Evolutionary conservation across 495 filamentous ascomycete genomes (phyloP).

Genomic region (Xylaria acuta): DNA sequence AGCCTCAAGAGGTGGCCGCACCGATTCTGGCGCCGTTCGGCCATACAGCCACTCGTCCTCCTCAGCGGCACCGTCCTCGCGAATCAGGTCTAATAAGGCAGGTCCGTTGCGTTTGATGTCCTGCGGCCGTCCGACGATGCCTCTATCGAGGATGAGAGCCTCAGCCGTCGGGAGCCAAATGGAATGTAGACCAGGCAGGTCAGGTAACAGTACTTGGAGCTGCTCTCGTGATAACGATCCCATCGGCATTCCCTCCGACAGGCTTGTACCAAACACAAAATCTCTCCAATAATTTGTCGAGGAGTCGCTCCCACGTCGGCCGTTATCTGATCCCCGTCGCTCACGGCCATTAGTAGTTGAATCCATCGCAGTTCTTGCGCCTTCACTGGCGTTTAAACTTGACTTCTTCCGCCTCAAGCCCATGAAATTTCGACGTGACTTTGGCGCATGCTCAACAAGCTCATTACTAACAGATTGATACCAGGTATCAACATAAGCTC

Average conservation of each 20-base stretch:
- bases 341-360: slow-evolving; percentile 28
- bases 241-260: slow-evolving; percentile 62
- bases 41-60: slow-evolving; percentile 62
- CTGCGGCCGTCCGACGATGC: slow-evolving; percentile 56
- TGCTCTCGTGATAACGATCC: slow-evolving; percentile 53
- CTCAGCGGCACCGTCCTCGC: slow-evolving; percentile 56
- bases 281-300: slow-evolving; percentile 48
- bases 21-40: slow-evolving; percentile 48
- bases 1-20: slow-evolving; percentile 53
- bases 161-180: slow-evolving; percentile 62
- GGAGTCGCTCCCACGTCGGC: slow-evolving; percentile 40
- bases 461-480: slow-evolving; percentile 54
- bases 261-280: slow-evolving; percentile 57
- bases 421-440: slow-evolving; percentile 54
- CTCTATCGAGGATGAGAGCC: slow-evolving; percentile 59
- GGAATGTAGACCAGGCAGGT: slow-evolving; percentile 55
- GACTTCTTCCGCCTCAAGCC: slow-evolving; percentile 59
- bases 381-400: slow-evolving; percentile 30
- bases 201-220: slow-evolving; percentile 52
- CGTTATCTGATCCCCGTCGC: slow-evolving; percentile 38
- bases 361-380: slow-evolving; percentile 23
- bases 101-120: slow-evolving; percentile 61
- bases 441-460: slow-evolving; percentile 46
- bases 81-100: slow-evolving; percentile 59
- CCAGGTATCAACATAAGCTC: slow-evolving; percentile 60